A percentile compares a stretch with the other conserved stretches of the same genome.
phyloP scores from a whole-genome alignment of 345 rosid genomes.

The Eucalyptus paniculata region DNA sequence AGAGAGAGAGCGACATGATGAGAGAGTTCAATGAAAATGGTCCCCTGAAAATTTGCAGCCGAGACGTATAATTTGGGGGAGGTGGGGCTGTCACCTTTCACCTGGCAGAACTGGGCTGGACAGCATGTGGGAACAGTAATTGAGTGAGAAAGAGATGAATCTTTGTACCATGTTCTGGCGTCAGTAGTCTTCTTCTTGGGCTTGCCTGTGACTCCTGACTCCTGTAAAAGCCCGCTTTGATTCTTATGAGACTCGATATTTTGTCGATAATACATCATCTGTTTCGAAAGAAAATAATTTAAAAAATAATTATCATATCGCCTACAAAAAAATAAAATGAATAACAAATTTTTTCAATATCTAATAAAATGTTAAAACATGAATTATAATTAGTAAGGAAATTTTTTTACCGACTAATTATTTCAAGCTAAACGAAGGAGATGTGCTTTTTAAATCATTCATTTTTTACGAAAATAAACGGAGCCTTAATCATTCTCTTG shows the following conservation, averaged over 20 bases:
- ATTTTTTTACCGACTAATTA: too few relatives aligned
- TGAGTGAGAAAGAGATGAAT: too few relatives aligned
- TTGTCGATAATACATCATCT: background rate
- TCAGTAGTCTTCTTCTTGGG: background rate
- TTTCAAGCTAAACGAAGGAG: background rate
- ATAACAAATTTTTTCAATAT: too few relatives aligned
- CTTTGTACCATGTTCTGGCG: background rate
- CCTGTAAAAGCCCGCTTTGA: background rate
- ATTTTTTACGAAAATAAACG: accelerated
- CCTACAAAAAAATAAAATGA: too few relatives aligned
- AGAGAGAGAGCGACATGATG: background rate
- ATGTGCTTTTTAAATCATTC: accelerated
- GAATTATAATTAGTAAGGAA: too few relatives aligned
- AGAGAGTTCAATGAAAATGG: conserved; percentile 1
- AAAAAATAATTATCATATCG: background rate
- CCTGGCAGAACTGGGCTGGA: conserved; percentile 1
- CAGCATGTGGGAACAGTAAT: background rate
- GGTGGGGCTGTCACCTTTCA: background rate
- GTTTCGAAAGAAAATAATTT: background rate
- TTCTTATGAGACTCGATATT: background rate
- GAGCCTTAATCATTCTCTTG: background rate
- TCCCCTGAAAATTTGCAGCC: conserved; percentile 12
- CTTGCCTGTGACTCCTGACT: background rate
- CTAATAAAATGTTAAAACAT: too few relatives aligned
- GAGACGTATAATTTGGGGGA: background rate